Conservation (phyloP, 441 rosid species). For the Adansonia madagascariensis region DNA sequence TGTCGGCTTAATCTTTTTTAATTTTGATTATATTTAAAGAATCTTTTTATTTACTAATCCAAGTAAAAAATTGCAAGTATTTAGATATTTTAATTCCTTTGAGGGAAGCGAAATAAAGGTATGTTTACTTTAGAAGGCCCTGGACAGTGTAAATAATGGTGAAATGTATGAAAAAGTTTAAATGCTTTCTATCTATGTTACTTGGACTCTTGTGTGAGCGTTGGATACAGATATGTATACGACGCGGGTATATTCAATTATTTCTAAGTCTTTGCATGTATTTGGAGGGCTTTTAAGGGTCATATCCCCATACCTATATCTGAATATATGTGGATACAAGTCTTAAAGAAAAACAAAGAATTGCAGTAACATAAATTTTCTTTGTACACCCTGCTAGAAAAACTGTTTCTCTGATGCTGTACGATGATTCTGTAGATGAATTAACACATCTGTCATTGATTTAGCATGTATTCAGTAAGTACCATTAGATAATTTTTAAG, state of each 20-base stretch:
- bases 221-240: no score
- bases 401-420: not conserved
- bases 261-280: no score
- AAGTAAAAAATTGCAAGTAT: not conserved
- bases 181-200: no score
- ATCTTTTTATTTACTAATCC: not conserved
- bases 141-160: not conserved
- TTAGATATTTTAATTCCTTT: not conserved
- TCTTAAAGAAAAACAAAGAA: no score
- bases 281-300: no score
- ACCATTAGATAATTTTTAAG: not conserved
- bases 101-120: not conserved
- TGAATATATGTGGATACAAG: no score
- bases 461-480: not conserved
- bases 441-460: not conserved
- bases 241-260: no score
- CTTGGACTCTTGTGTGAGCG: no score
- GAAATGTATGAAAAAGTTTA: not conserved
- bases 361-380: not conserved
- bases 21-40: not conserved
- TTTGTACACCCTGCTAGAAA: not conserved
- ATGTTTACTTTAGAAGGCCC: not conserved
- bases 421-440: not conserved
- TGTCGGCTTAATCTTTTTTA: constrained; percentile 19
- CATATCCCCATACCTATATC: no score